Base-by-base conservation (phyloP, 2,329 filamentous ascomycete species). In the Raffaelea albimanens region DNA sequence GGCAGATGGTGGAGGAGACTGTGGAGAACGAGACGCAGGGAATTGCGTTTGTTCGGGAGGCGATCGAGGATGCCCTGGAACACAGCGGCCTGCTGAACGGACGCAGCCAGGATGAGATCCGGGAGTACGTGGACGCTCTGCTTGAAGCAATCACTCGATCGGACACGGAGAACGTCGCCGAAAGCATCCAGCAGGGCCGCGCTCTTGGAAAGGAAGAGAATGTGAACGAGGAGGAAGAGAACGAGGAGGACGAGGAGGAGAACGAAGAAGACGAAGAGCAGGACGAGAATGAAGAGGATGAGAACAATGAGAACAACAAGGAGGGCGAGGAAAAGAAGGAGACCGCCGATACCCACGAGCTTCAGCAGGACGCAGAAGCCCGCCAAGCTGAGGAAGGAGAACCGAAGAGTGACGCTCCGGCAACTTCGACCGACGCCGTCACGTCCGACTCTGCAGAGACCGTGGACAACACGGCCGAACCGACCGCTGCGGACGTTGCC, bases 1-100 rank as follows among this genome's bases (percentile, higher is more conserved):
- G 72, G 55, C 61, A 64, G 23, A 73, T 70, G 59, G 73, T 79
- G 14, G 74, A 79, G 47, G 68, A 78, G 46, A 71, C 73, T 2
- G 72, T 81, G 46, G 73, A 79, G 52, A 72, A 76, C 52, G 78
- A 81, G 44, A 72, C 75, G 41, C 61, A 70, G 11, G 76, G 76
- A 22, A 59, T 76, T 25, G 66, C 67, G 5, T 67, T 68, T 9
- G 71, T 80, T 16, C 67, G 72, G 41, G 74, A 77, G 49, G 72
- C 73, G 5, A 72, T 80, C 21, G 68, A 75, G 50, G 68, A 76
- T 40, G 76, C 76, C 1, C 64, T 80, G 2, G 68, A 73, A 49
- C 69, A 76, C 57, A 76, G 72, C 49, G 74, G 74, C 3, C 65
- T 80, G 7, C 62, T 79, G 16, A 63, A 62, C 19, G 67, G 64